Conservation (phyloP, 345 rosid species). For the Passiflora organensis region DNA sequence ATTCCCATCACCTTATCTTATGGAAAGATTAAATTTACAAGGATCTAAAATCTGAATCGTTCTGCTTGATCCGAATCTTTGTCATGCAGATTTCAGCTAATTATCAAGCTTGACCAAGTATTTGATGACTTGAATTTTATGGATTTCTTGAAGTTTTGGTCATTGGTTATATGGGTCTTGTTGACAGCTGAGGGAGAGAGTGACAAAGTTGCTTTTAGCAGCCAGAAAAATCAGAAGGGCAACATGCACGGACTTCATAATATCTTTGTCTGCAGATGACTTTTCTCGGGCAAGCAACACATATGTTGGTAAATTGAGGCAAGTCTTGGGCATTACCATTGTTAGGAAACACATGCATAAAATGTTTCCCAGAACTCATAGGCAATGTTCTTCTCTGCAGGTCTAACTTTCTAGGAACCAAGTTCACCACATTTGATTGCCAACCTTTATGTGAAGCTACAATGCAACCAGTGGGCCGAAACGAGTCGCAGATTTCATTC, state of each 20-base stretch:
- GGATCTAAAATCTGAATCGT: too few species aligned
- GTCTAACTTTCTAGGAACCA: slow-evolving; percentile 93
- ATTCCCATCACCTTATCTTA: too few species aligned
- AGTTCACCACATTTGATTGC: slow-evolving; percentile 69
- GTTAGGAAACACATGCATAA: too few species aligned
- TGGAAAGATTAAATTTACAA: too few species aligned
- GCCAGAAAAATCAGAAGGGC: slow-evolving; percentile 80
- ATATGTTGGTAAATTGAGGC: slow-evolving; percentile 84
- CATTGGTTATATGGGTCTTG: background rate
- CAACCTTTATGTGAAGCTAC: slow-evolving; percentile 52
- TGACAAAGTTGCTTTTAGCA: slow-evolving; percentile 74
- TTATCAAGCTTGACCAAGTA: too few species aligned
- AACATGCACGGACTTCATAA: slow-evolving; percentile 67
- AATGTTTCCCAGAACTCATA: slow-evolving; percentile 4
- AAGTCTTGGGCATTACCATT: slow-evolving; percentile 15
- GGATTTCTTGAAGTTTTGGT: background rate
- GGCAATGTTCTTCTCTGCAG: slow-evolving; percentile 31
- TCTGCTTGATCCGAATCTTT: too few species aligned
- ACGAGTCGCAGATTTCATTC: slow-evolving; percentile 54
- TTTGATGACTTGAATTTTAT: slow-evolving; percentile 12
- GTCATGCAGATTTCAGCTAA: too few species aligned
- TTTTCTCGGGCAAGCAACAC: slow-evolving; percentile 76
- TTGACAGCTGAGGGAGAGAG: slow-evolving; percentile 63
- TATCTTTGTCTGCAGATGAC: slow-evolving; percentile 61
- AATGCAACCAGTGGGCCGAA: slow-evolving; percentile 25